Percentiles rank a stretch among this genome's conserved stretches.
Evolutionary conservation across 805 yeast genomes (phyloP).

Genomic region (Ogataea henricii): DNA sequence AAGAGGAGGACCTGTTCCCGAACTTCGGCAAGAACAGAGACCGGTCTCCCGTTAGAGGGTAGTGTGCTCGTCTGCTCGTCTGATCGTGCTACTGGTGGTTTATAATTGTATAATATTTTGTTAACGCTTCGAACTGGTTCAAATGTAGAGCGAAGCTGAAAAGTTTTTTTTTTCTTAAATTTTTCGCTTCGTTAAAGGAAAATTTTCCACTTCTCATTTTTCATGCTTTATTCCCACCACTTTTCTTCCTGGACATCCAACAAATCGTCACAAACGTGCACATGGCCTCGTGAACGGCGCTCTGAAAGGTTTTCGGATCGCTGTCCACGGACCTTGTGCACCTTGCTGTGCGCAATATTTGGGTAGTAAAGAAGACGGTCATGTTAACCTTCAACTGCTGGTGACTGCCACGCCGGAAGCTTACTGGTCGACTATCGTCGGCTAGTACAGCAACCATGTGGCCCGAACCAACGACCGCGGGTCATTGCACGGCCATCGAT

Average conservation of each 20-base stretch:
- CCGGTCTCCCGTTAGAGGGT: slow-evolving; percentile 28
- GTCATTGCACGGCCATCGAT: slow-evolving; percentile 38
- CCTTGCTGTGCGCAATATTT: background rate
- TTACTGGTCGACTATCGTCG: background rate
- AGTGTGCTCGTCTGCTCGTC: background rate
- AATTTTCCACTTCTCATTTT: background rate
- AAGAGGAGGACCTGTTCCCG: slow-evolving; percentile 42
- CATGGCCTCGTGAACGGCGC: background rate
- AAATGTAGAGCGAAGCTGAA: background rate
- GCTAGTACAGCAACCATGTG: background rate
- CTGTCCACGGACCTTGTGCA: background rate
- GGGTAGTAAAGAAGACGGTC: slow-evolving; percentile 27
- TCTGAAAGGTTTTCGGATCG: background rate
- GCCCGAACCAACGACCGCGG: slow-evolving; percentile 8
- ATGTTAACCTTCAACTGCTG: slow-evolving; percentile 8
- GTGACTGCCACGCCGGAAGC: background rate
- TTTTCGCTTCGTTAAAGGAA: background rate
- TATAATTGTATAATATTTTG: background rate
- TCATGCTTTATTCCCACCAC: background rate
- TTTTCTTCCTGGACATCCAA: background rate
- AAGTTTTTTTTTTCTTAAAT: slow-evolving; percentile 5
- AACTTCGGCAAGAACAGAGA: slow-evolving; percentile 29
- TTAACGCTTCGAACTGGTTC: background rate
- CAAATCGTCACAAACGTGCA: background rate
- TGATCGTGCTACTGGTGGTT: too few relatives aligned